A percentile compares a stretch with the other conserved stretches of the same genome.
Evolutionary conservation across 371 early-diverging fungal genomes (phyloP).

Genomic region (Syncephalastrum racemosum): DNA sequence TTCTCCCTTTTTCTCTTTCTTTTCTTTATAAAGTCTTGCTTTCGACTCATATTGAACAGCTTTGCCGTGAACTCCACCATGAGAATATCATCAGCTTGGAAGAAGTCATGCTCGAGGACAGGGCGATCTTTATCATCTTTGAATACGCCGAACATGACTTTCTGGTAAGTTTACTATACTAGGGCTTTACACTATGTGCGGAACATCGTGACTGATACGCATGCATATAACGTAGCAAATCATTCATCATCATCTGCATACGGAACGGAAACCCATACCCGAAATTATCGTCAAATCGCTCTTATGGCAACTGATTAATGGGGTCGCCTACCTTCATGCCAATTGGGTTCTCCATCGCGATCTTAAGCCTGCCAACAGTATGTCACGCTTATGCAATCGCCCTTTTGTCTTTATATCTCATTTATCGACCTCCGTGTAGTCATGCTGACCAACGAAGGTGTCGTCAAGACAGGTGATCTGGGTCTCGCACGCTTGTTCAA

Average conservation of each 20-base stretch:
- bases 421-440: conserved; percentile 36
- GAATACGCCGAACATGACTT: conserved; percentile 95
- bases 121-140: conserved; percentile 93
- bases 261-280: conserved; percentile 74
- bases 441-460: conserved; percentile 80
- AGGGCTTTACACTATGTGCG: not conserved
- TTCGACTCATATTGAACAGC: conserved; percentile 23
- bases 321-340: conserved; percentile 87
- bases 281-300: conserved; percentile 86
- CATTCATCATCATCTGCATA: conserved; percentile 77
- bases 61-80: conserved; percentile 88
- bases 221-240: conserved; percentile 63
- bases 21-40: too few species aligned
- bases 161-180: conserved; percentile 59
- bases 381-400: not conserved
- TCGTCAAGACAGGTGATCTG: conserved; percentile 89
- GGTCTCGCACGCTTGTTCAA: conserved; percentile 89
- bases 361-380: conserved; percentile 87
- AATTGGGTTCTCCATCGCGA: conserved; percentile 95
- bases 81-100: conserved; percentile 82
- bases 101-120: conserved; percentile 88
- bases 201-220: not conserved
- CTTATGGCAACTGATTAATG: conserved; percentile 90
- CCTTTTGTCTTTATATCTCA: not conserved
- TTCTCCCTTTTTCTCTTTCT: not conserved